phyloP scores from a whole-genome alignment of 352 stramenopile species.

The Phytophthora cajani region DNA sequence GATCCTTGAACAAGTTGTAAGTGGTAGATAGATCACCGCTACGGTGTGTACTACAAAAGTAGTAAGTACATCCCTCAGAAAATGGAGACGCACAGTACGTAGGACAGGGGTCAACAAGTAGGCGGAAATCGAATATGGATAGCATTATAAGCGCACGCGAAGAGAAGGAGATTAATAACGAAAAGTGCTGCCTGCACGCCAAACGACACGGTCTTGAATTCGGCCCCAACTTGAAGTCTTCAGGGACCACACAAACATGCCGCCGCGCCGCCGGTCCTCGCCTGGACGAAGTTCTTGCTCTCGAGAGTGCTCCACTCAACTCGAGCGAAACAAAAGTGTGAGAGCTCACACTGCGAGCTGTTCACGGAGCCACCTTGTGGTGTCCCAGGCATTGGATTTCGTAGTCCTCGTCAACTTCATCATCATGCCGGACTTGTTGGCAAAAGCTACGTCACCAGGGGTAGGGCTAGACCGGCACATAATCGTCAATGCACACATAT shows the following conservation, averaged over 20 bases:
- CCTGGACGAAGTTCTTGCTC: neutral
- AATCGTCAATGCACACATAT: constrained; percentile 8
- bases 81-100: too few species aligned
- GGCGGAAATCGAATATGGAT: too few species aligned
- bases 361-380: constrained; percentile 6
- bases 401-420: constrained; percentile 36
- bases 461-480: constrained; percentile 8
- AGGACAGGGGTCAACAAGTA: too few species aligned
- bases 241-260: neutral
- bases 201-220: neutral
- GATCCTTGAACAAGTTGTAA: too few species aligned
- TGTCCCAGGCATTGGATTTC: constrained; percentile 26
- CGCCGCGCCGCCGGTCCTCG: neutral
- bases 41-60: too few species aligned
- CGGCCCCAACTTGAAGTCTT: neutral
- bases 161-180: neutral
- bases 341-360: neutral
- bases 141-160: too few species aligned
- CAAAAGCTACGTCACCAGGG: neutral
- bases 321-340: neutral
- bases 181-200: neutral
- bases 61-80: too few species aligned
- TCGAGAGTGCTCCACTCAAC: neutral
- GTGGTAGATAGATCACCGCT: too few species aligned
- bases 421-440: neutral